phyloP scores from a whole-genome alignment of 306 rosid genomes.

The Trifolium repens region DNA sequence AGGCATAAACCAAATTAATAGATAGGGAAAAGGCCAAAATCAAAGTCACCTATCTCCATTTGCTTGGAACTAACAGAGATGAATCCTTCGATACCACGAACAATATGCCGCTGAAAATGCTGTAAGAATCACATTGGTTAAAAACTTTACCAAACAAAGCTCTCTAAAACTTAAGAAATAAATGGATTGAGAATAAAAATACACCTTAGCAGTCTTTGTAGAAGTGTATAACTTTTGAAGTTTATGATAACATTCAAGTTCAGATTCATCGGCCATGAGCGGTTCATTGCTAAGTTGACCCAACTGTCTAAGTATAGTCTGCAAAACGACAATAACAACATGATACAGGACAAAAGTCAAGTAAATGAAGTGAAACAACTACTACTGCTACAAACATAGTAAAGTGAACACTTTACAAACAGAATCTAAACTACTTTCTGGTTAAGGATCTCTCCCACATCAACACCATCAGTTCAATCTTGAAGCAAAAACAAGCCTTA shows the following conservation, averaged over 20 bases:
- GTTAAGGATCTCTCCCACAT: slow-evolving; percentile 20
- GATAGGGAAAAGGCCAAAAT: slow-evolving; percentile 37
- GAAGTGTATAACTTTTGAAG: slow-evolving; percentile 79
- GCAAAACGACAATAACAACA: slow-evolving; percentile 45
- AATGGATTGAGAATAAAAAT: background rate
- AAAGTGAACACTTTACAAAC: slow-evolving; percentile 26
- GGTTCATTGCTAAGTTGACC: slow-evolving; percentile 76
- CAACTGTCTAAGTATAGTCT: slow-evolving; percentile 84
- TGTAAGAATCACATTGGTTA: slow-evolving; percentile 45
- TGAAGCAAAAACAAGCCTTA: background rate
- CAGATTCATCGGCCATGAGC: slow-evolving; percentile 70
- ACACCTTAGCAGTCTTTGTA: slow-evolving; percentile 83
- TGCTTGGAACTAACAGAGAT: slow-evolving; percentile 76
- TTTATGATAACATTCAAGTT: slow-evolving; percentile 71
- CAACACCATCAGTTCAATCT: slow-evolving; percentile 36
- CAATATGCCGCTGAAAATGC: slow-evolving; percentile 88
- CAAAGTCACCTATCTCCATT: slow-evolving; percentile 72
- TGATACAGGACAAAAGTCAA: slow-evolving; percentile 12
- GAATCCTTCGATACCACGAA: slow-evolving; percentile 78
- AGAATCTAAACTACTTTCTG: background rate
- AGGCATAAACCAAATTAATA: slow-evolving; percentile 38
- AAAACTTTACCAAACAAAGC: slow-evolving; percentile 21
- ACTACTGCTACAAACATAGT: background rate
- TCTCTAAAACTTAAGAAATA: background rate
- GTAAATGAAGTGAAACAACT: slow-evolving; percentile 23